phyloP scores from a whole-genome alignment of 148 eudicot species.

The Nyssa sinensis region DNA sequence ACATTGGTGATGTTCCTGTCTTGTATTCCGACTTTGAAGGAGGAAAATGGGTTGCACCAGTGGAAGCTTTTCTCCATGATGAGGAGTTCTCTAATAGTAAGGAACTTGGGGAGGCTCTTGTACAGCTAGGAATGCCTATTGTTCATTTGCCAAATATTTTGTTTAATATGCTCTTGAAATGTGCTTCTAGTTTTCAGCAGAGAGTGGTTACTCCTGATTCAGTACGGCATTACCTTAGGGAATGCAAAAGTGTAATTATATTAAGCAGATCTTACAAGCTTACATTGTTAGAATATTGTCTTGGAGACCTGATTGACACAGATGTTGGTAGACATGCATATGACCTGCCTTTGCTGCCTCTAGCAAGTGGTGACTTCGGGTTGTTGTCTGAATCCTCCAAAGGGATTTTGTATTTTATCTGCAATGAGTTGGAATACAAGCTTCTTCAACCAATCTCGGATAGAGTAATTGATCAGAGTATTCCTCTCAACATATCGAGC shows the following conservation, averaged over 20 bases:
- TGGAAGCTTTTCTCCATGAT: constrained; percentile 84
- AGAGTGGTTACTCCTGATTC: constrained; percentile 90
- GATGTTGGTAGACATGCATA: constrained; percentile 62
- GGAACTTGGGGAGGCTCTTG: constrained; percentile 75
- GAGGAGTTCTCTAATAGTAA: constrained; percentile 53
- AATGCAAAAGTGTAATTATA: constrained; percentile 32
- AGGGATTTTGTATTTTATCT: constrained; percentile 65
- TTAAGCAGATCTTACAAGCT: constrained; percentile 57
- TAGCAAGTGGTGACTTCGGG: constrained; percentile 87
- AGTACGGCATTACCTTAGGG: constrained; percentile 65
- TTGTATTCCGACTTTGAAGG: constrained; percentile 62
- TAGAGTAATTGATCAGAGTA: constrained; percentile 59
- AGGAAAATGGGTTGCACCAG: constrained; percentile 84
- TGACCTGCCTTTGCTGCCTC: constrained; percentile 76
- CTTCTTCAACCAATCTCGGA: constrained; percentile 70
- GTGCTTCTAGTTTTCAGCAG: constrained; percentile 36
- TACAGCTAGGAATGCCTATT: constrained; percentile 74
- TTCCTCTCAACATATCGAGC: constrained; percentile 49
- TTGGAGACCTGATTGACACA: constrained; percentile 83
- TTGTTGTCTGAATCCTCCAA: constrained; percentile 51
- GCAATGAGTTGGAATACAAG: constrained; percentile 68
- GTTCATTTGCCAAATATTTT: constrained; percentile 65
- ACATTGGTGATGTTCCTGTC: constrained; percentile 59
- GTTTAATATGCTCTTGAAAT: constrained; percentile 69
- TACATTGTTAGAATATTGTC: constrained; percentile 89